These are phyloP conservation scores for Nannochloris sp. DNA, from an alignment of 139 green algal genomes.

Conservation along the genomic window DNA sequence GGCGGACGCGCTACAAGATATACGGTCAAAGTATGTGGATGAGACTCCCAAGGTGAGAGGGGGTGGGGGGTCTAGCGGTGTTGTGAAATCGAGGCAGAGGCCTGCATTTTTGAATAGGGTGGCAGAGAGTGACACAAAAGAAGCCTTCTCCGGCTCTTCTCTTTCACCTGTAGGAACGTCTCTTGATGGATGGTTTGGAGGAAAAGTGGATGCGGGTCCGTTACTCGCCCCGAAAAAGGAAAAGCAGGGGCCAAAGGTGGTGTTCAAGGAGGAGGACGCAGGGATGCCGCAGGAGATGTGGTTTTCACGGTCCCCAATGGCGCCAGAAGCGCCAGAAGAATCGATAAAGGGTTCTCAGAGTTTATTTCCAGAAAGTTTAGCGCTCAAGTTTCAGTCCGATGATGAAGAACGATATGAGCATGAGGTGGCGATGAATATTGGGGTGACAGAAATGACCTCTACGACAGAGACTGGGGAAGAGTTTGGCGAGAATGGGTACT, in stretches of 20 bases:
- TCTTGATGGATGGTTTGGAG: constrained; percentile 29
- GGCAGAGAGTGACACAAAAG: too few relatives aligned
- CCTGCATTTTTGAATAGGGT: background rate
- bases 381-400: constrained; percentile 15
- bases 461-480: constrained; percentile 55
- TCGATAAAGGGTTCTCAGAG: background rate
- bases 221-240: constrained; percentile 3
- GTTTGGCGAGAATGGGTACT: constrained; percentile 64
- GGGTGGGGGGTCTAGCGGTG: background rate
- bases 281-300: background rate
- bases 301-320: too few relatives aligned
- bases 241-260: background rate
- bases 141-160: background rate
- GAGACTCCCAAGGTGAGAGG: background rate
- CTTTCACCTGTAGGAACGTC: background rate
- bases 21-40: constrained; percentile 7
- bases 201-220: constrained; percentile 25
- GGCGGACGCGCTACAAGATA: constrained; percentile 27
- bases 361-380: constrained; percentile 15
- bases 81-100: constrained; percentile 3
- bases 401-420: constrained; percentile 2
- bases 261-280: background rate
- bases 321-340: constrained; percentile 6
- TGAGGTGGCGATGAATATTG: background rate
- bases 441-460: constrained; percentile 21